Conservation (phyloP, 352 stramenopile species). For the Plasmopara muralis region DNA sequence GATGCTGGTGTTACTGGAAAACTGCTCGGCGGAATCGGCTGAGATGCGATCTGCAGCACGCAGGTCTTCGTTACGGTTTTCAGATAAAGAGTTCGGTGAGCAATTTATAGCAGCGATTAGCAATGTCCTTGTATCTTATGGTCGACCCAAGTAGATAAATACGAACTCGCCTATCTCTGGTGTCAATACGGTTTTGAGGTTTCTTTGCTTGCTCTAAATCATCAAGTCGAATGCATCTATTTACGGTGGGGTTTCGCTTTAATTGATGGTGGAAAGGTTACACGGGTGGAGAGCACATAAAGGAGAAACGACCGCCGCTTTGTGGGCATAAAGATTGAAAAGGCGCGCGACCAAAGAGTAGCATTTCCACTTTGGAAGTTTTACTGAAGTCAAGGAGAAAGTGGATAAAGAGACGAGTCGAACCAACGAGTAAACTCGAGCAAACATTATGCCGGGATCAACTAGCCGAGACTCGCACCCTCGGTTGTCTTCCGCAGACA, state of each 20-base stretch:
- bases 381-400: constrained; percentile 3
- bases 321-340: constrained; percentile 1
- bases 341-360: constrained; percentile 10
- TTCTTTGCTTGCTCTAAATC: too few species aligned
- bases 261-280: too few species aligned
- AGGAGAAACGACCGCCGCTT: constrained; percentile 24
- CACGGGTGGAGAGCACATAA: too few species aligned
- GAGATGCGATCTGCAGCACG: constrained; percentile 42
- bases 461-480: constrained; percentile 30
- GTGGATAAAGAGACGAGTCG: background rate
- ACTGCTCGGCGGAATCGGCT: constrained; percentile 21
- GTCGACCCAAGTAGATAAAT: background rate
- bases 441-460: constrained; percentile 20
- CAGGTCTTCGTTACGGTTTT: constrained; percentile 54
- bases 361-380: constrained; percentile 22
- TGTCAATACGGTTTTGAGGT: too few species aligned
- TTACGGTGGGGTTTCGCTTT: background rate
- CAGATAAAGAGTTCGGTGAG: constrained; percentile 57
- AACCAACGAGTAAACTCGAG: background rate
- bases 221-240: background rate
- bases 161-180: background rate
- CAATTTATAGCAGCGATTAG: constrained; percentile 55
- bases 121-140: constrained; percentile 4
- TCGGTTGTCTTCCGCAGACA: constrained; percentile 73
- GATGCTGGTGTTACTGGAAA: constrained; percentile 57